Conservation (phyloP, 1,139 yeast genomes). For the Ashbya aceris region DNA sequence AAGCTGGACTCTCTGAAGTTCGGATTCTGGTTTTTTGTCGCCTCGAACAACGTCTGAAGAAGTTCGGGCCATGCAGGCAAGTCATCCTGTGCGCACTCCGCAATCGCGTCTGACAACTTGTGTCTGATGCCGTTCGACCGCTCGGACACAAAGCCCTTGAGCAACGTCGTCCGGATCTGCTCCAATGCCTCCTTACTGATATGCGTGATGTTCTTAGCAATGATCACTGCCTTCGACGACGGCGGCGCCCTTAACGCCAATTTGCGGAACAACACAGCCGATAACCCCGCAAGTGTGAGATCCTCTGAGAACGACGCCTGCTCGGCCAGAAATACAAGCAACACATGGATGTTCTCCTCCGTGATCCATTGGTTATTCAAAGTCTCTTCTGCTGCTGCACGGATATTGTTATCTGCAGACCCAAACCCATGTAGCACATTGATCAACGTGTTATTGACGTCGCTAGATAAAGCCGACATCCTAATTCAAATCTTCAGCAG, state of each 20-base stretch:
- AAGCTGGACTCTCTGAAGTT: conserved; percentile 83
- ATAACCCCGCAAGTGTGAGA: conserved; percentile 35
- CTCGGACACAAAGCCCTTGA: conserved; percentile 62
- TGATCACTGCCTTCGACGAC: conserved; percentile 43
- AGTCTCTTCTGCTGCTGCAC: conserved; percentile 69
- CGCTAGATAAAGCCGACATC: conserved; percentile 57
- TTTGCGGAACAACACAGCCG: conserved; percentile 82
- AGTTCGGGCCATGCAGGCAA: conserved; percentile 65
- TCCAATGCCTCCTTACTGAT: conserved; percentile 48
- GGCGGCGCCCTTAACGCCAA: conserved; percentile 60
- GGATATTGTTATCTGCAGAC: conserved; percentile 64
- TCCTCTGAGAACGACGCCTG: conserved; percentile 45
- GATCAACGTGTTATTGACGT: conserved; percentile 45
- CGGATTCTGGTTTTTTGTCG: conserved; percentile 52
- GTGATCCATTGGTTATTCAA: conserved; percentile 71
- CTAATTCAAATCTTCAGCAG: neutral
- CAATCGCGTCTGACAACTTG: conserved; percentile 86
- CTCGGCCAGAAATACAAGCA: conserved; percentile 73
- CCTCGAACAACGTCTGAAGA: conserved; percentile 63
- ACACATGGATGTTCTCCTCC: conserved; percentile 51
- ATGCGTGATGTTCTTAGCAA: conserved; percentile 71
- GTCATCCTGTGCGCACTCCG: conserved; percentile 77
- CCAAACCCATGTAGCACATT: conserved; percentile 60
- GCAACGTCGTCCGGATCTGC: conserved; percentile 56
- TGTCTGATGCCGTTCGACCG: conserved; percentile 69